phyloP scores from a whole-genome alignment of 2,329 filamentous ascomycete species.

The Calonectria leucothoes region DNA sequence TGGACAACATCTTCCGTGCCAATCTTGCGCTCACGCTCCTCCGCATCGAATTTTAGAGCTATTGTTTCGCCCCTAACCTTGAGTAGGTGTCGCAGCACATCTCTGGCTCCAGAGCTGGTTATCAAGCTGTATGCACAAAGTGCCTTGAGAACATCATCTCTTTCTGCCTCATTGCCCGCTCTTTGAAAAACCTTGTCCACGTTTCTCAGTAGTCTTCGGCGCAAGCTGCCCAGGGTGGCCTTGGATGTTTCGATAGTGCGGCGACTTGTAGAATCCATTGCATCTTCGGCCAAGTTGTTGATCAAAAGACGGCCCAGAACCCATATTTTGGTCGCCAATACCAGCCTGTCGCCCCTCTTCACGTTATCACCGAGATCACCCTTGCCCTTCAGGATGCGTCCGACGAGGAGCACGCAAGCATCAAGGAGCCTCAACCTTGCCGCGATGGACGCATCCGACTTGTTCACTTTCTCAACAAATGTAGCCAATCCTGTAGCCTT shows the following conservation, averaged over 20 bases:
- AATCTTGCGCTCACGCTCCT: slow-evolving; percentile 54
- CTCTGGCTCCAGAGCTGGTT: slow-evolving; percentile 82
- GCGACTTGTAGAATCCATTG: slow-evolving; percentile 46
- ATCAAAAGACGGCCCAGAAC: slow-evolving; percentile 81
- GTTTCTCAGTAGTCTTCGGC: slow-evolving; percentile 72
- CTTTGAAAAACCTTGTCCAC: slow-evolving; percentile 77
- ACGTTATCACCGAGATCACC: slow-evolving; percentile 43
- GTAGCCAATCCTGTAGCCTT: slow-evolving; percentile 69
- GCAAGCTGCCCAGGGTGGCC: slow-evolving; percentile 71
- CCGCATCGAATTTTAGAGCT: slow-evolving; percentile 67
- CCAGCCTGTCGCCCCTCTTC: slow-evolving; percentile 61
- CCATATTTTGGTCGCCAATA: slow-evolving; percentile 76
- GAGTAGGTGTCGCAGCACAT: slow-evolving; percentile 84
- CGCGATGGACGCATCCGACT: slow-evolving; percentile 43
- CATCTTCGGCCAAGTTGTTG: slow-evolving; percentile 73
- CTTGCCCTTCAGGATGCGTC: slow-evolving; percentile 59
- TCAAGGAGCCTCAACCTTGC: slow-evolving; percentile 64
- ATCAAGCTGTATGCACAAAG: slow-evolving; percentile 86
- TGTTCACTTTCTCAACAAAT: slow-evolving; percentile 52
- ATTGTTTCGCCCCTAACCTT: slow-evolving; percentile 78
- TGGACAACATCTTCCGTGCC: slow-evolving; percentile 65
- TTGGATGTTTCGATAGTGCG: slow-evolving; percentile 68
- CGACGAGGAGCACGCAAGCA: slow-evolving; percentile 62
- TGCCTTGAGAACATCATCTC: slow-evolving; percentile 73
- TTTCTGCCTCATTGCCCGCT: slow-evolving; percentile 63